These are phyloP conservation scores for Cercospora nicotianae DNA, from an alignment of 2,329 filamentous ascomycete species.

Conservation along the genomic window DNA sequence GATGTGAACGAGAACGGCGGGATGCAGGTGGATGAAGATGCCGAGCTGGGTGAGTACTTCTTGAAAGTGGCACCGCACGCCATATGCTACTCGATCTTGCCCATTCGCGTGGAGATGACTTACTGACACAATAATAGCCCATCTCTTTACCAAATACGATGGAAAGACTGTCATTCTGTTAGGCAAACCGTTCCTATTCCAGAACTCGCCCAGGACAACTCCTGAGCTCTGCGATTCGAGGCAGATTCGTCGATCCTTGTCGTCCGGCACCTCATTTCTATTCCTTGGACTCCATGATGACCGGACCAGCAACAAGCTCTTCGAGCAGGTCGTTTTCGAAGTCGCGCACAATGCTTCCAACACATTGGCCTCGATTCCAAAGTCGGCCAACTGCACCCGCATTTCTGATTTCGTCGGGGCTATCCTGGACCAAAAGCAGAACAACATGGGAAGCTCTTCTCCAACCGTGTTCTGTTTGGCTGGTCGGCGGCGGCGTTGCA, in stretches of 20 bases:
- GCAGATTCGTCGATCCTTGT: neutral
- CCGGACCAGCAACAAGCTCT: neutral
- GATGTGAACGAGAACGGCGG: neutral
- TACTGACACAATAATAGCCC: neutral
- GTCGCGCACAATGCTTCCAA: neutral
- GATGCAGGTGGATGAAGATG: neutral
- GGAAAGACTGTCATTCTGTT: neutral
- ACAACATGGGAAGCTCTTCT: neutral
- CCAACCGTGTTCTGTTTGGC: neutral
- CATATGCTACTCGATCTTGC: neutral
- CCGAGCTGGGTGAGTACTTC: neutral
- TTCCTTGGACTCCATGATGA: neutral
- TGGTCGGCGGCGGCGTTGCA: neutral
- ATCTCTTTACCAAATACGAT: neutral
- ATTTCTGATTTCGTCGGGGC: neutral
- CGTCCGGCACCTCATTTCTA: neutral
- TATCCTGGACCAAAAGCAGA: neutral
- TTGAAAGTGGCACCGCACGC: neutral
- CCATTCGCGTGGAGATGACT: neutral
- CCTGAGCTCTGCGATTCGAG: neutral
- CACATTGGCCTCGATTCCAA: neutral
- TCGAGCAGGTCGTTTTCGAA: neutral
- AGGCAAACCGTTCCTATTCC: neutral
- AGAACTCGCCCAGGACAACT: neutral
- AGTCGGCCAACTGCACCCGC: neutral